A percentile compares a stretch with the other conserved stretches of the same genome.
Conservation (phyloP, 129 eudicot species). For the Flaveria bidentis region DNA sequence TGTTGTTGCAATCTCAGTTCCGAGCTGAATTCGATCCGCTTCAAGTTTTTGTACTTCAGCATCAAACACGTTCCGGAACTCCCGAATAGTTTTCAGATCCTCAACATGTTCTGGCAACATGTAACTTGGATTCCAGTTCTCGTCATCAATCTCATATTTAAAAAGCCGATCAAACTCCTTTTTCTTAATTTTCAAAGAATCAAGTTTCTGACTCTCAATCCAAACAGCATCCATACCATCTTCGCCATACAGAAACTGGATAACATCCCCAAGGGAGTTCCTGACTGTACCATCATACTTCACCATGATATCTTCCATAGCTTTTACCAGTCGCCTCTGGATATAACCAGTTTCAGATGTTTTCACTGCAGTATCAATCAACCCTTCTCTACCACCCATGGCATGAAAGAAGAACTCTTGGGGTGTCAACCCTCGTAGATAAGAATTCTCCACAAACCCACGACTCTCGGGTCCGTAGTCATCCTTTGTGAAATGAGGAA, state of each 20-base stretch:
- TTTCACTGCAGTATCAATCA: slow-evolving; percentile 95
- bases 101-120: slow-evolving; percentile 85
- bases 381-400: slow-evolving; percentile 99
- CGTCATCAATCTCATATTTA: slow-evolving; percentile 73
- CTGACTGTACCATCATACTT: slow-evolving; percentile 96
- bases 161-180: slow-evolving; percentile 58
- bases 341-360: slow-evolving; percentile 98
- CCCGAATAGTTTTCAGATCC: slow-evolving; percentile 80
- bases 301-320: slow-evolving; percentile 99
- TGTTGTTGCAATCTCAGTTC: slow-evolving; percentile 84
- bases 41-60: slow-evolving; percentile 93
- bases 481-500: slow-evolving; percentile 95
- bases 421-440: slow-evolving; percentile 88
- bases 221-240: slow-evolving; percentile 99
- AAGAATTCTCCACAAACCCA: slow-evolving; percentile 99
- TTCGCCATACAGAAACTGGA: slow-evolving; percentile 98
- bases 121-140: slow-evolving; percentile 82
- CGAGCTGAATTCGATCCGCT: slow-evolving; percentile 87
- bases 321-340: slow-evolving; percentile 88
- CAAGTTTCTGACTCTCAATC: slow-evolving; percentile 89
- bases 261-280: slow-evolving; percentile 92
- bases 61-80: slow-evolving; percentile 91
- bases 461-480: slow-evolving; percentile 98
- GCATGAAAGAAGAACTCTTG: slow-evolving; percentile 98
- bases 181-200: slow-evolving; percentile 78